phyloP scores from a whole-genome alignment of 2,329 filamentous ascomycete species.

The Pseudogymnoascus sp. region DNA sequence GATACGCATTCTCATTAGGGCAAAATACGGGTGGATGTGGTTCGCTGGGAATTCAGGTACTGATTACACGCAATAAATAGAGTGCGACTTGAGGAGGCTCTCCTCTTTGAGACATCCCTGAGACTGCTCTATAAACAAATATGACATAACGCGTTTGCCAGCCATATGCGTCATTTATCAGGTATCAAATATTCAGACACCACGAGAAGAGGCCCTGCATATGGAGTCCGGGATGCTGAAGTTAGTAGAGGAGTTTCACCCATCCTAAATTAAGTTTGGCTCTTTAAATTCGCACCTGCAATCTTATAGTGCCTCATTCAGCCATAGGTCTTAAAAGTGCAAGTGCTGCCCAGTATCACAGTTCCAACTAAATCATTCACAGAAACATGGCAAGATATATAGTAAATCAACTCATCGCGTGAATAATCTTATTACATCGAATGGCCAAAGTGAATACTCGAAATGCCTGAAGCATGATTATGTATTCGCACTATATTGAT shows the following conservation, averaged over 20 bases:
- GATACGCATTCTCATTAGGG: background rate
- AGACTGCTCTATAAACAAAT: background rate
- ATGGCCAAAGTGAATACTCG: background rate
- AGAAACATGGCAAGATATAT: background rate
- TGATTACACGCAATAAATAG: background rate
- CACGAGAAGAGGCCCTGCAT: background rate
- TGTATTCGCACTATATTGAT: background rate
- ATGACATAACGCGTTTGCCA: background rate
- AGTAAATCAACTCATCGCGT: background rate
- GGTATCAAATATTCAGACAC: background rate
- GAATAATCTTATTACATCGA: background rate
- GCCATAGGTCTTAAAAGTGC: background rate
- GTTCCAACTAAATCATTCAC: background rate
- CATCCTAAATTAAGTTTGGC: background rate
- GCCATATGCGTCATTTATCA: background rate
- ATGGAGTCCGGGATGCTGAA: background rate
- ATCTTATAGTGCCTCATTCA: background rate
- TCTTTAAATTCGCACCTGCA: background rate
- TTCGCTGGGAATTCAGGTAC: background rate
- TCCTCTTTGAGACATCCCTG: conserved; percentile 3
- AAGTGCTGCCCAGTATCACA: background rate
- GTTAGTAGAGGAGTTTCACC: background rate
- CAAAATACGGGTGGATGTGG: background rate
- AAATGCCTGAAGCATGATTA: background rate
- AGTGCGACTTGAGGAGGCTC: background rate